Evolutionary conservation across 352 stramenopile species (phyloP).

Genomic region (Phytophthora lateralis): DNA sequence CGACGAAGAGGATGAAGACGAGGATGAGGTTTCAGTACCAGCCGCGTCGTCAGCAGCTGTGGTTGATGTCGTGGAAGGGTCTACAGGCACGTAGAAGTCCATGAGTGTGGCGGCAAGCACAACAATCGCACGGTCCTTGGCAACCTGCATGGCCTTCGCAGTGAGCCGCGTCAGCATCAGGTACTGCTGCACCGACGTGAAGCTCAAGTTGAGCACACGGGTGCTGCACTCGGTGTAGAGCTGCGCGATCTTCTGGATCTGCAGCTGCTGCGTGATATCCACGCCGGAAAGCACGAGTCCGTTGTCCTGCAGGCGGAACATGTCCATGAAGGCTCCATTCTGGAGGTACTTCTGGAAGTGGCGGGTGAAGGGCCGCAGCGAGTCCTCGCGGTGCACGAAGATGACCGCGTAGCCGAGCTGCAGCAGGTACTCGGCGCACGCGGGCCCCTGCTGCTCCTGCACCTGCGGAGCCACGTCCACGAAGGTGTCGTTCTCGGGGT

Average conservation of each 20-base stretch:
- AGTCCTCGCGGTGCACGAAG: slow-evolving; percentile 80
- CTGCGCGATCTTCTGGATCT: slow-evolving; percentile 69
- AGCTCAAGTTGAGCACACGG: slow-evolving; percentile 75
- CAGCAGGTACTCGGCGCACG: slow-evolving; percentile 82
- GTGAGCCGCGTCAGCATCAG: slow-evolving; percentile 71
- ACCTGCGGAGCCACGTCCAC: slow-evolving; percentile 74
- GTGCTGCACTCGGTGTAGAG: slow-evolving; percentile 69
- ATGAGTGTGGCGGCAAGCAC: slow-evolving; percentile 80
- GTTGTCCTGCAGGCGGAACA: slow-evolving; percentile 69
- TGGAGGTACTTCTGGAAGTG: slow-evolving; percentile 87
- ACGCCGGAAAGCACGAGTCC: slow-evolving; percentile 71
- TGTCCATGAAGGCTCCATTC: slow-evolving; percentile 83
- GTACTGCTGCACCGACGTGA: slow-evolving; percentile 86
- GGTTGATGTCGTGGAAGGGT: slow-evolving; percentile 21
- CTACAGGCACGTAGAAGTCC: slow-evolving; percentile 77
- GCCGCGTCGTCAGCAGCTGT: slow-evolving; percentile 8
- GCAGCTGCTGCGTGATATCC: slow-evolving; percentile 61
- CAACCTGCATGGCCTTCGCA: slow-evolving; percentile 56
- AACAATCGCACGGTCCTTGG: slow-evolving; percentile 69
- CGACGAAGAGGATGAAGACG: slow-evolving; percentile 23
- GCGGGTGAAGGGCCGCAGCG: slow-evolving; percentile 79
- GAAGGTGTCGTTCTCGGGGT: slow-evolving; percentile 67
- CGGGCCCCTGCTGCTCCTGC: slow-evolving; percentile 77
- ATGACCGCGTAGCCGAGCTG: slow-evolving; percentile 83
- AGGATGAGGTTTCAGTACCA: slow-evolving; percentile 15